Evolutionary conservation across 805 yeast genomes (phyloP), one percentile per base, ranked within the genome.

Genomic region (Ogataea glucozyma): DNA sequence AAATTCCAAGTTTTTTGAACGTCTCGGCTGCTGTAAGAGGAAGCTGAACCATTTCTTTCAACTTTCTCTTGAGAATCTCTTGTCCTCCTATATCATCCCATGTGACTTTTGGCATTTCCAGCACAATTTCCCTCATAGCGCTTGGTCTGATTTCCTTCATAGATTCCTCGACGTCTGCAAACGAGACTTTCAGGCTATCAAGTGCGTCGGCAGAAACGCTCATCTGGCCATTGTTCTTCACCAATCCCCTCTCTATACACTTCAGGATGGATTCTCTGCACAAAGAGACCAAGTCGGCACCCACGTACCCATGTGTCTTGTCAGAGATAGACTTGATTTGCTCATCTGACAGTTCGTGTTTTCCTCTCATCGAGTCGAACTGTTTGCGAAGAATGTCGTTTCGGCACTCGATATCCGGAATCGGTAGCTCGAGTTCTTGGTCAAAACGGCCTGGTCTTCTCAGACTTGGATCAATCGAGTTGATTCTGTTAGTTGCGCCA

Each of bases 81-180:
- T 93, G 98, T 3, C 99, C 99, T 11, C 98, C 98, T 56, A 93
- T 90, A 66, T 93, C 99, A 14, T 77, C 67, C 98, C 99, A 93
- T 47, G 78, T 75, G 0, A 90, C 95, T 56, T 88, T 87, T 8
- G 99, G 98, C 78, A 90, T 87, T 56, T 93, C 99, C 38, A 93
- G 69, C 43, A 89, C 83, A 40, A 91, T 87, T 62, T 93, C 99
- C 45, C 96, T 76, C 99, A 93, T 93, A 2, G 98, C 98, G 46
- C 96, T 85, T 2, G 99, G 98, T 38, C 95, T 73, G 2, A 93
- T 80, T n/a, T 86, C 90, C 1, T 79, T 65, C 60, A 89, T 64
- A 0, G 97, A 90, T 17, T 62, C 64, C 37, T 81, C 81, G n/a
- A 91, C 71, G 56, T 91, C 96, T 1, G 60, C 62, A 9, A 69